phyloP scores from a whole-genome alignment of 805 yeast species.

The Wickerhamia fluorescens region DNA sequence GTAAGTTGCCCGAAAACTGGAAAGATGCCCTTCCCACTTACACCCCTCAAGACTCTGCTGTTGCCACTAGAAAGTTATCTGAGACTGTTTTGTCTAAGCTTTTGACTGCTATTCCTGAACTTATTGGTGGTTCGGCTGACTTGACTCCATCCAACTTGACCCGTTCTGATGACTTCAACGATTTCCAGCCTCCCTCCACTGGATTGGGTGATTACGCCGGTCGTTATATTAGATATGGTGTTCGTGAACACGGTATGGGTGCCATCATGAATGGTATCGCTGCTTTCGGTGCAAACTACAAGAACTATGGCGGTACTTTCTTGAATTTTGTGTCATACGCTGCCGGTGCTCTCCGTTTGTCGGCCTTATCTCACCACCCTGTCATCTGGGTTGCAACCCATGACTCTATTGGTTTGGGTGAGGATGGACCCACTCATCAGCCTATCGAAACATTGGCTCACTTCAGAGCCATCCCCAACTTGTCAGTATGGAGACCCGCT shows the following conservation, averaged over 20 bases:
- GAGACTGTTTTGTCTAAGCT: constrained; percentile 68
- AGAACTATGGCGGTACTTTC: constrained; percentile 96
- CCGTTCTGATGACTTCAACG: constrained; percentile 73
- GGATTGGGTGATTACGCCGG: constrained; percentile 84
- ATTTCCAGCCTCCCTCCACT: constrained; percentile 84
- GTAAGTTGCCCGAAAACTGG: constrained; percentile 82
- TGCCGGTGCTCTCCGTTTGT: constrained; percentile 80
- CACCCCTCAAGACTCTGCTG: constrained; percentile 69
- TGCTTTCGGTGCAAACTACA: constrained; percentile 81
- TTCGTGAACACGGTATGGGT: constrained; percentile 99
- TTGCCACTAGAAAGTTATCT: constrained; percentile 92
- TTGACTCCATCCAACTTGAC: constrained; percentile 96
- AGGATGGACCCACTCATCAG: constrained; percentile 92
- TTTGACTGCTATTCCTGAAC: constrained; percentile 67
- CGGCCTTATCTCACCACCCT: constrained; percentile 79
- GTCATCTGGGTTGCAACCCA: constrained; percentile 85
- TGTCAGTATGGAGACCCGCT: constrained; percentile 87
- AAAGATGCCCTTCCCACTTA: constrained; percentile 68
- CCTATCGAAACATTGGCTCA: constrained; percentile 87
- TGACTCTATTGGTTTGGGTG: constrained; percentile 87
- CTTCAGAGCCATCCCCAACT: constrained; percentile 77
- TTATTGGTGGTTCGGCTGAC: constrained; percentile 97
- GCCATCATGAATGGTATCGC: constrained; percentile 96
- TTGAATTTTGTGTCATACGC: constrained; percentile 84
- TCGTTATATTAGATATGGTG: constrained; percentile 95